A percentile compares a stretch with the other conserved stretches of the same genome.
Evolutionary conservation across 73 alveolate genomes (phyloP).

Genomic region (Tetrahymena thermophila): DNA sequence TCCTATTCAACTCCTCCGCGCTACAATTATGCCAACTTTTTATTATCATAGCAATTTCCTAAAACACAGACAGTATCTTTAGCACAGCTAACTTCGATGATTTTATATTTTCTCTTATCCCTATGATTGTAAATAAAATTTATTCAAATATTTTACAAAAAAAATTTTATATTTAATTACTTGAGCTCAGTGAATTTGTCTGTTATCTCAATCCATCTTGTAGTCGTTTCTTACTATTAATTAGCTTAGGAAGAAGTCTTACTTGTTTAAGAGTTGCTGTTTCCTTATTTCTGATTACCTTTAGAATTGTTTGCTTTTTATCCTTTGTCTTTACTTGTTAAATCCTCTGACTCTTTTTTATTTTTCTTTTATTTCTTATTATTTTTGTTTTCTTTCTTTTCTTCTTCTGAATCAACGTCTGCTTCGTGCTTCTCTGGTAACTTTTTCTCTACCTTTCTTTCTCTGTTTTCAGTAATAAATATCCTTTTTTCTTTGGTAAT

Average conservation of each 20-base stretch:
- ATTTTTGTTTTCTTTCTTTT: background rate
- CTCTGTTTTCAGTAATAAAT: background rate
- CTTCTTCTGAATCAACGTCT: background rate
- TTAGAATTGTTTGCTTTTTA: background rate
- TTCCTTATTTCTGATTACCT: background rate
- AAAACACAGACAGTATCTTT: background rate
- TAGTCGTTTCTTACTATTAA: background rate
- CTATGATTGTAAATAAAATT: background rate
- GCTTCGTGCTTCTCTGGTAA: background rate
- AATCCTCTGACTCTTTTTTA: background rate
- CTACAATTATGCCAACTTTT: background rate
- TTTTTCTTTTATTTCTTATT: background rate
- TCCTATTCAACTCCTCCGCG: background rate
- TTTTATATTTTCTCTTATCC: background rate
- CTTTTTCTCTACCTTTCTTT: background rate
- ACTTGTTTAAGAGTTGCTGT: background rate
- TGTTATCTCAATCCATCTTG: background rate
- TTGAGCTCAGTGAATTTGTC: background rate
- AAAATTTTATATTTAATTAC: background rate
- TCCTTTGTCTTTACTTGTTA: background rate
- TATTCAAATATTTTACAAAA: background rate
- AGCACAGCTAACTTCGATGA: background rate
- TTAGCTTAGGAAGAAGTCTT: background rate
- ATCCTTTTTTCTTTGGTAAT: background rate
- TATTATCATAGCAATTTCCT: background rate